Conservation (phyloP, 257 asterid species). For the Gentiana straminea region DNA sequence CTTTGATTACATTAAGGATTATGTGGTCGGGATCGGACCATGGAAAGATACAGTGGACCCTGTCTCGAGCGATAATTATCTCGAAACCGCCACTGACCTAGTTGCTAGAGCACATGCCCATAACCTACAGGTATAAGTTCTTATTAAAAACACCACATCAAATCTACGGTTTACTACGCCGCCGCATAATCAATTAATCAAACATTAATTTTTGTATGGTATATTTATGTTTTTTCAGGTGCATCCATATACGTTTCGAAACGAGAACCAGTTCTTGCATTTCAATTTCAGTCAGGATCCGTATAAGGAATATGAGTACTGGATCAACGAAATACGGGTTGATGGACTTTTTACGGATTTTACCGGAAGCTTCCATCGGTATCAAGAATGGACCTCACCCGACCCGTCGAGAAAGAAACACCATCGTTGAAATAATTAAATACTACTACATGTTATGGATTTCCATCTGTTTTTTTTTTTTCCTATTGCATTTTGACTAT, state of each 20-base stretch:
- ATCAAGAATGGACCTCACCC: slow-evolving; percentile 67
- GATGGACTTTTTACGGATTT: slow-evolving; percentile 91
- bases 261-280: slow-evolving; percentile 58
- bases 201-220: no score
- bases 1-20: slow-evolving; percentile 65
- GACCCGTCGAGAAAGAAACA: slow-evolving; percentile 28
- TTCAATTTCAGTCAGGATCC: slow-evolving; percentile 85
- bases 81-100: slow-evolving; percentile 55
- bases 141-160: no score
- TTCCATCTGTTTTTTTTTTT: no score
- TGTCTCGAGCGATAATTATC: slow-evolving; percentile 32
- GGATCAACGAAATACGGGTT: slow-evolving; percentile 65
- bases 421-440: slow-evolving; percentile 7
- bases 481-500: no score
- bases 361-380: slow-evolving; percentile 74
- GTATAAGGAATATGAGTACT: slow-evolving; percentile 58
- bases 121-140: slow-evolving; percentile 62
- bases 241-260: slow-evolving; percentile 77
- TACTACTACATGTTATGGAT: no score
- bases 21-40: slow-evolving; percentile 85
- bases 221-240: slow-evolving; percentile 33
- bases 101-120: slow-evolving; percentile 80
- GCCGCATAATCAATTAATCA: no score
- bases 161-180: no score
- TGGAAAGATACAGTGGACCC: slow-evolving; percentile 73